These are phyloP conservation scores for Staphylotrichum longicolle DNA, from an alignment of 495 filamentous ascomycete species.

Conservation along the genomic window DNA sequence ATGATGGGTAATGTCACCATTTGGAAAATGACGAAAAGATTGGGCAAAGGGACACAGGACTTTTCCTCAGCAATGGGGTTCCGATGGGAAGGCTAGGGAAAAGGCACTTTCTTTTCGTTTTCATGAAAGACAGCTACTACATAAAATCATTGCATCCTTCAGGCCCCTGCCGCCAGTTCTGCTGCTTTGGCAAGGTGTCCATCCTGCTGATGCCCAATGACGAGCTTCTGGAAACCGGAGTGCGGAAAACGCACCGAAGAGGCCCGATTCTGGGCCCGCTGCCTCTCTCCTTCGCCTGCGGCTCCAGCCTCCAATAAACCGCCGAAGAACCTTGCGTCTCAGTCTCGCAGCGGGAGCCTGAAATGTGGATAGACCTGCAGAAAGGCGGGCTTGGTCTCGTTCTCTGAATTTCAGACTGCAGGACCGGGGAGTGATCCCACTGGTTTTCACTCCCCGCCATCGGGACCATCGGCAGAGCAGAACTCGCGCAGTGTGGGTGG, in stretches of 20 bases:
- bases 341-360: not conserved
- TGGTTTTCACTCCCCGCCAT: conserved; percentile 13
- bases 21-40: conserved; percentile 14
- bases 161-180: conserved; percentile 8
- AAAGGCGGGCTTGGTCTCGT: not conserved
- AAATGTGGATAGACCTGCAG: not conserved
- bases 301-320: not conserved
- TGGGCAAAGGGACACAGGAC: conserved; percentile 19
- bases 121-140: not conserved
- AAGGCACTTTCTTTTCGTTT: not conserved
- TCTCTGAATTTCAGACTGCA: conserved; percentile 7
- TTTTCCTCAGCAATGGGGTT: conserved; percentile 20
- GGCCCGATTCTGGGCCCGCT: not conserved
- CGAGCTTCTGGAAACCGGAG: not conserved
- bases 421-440: conserved; percentile 28
- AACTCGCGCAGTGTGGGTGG: conserved; percentile 2
- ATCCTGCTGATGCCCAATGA: conserved; percentile 1
- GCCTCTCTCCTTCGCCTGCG: not conserved
- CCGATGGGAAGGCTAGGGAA: not conserved
- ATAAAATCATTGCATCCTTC: not conserved
- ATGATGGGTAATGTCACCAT: not conserved
- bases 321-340: not conserved
- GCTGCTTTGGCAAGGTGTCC: conserved; percentile 6
- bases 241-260: not conserved
- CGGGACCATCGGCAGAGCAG: conserved; percentile 4